phyloP scores from a whole-genome alignment of 2,329 filamentous ascomycete genomes.

The Ophiostoma himal-ulmi region DNA sequence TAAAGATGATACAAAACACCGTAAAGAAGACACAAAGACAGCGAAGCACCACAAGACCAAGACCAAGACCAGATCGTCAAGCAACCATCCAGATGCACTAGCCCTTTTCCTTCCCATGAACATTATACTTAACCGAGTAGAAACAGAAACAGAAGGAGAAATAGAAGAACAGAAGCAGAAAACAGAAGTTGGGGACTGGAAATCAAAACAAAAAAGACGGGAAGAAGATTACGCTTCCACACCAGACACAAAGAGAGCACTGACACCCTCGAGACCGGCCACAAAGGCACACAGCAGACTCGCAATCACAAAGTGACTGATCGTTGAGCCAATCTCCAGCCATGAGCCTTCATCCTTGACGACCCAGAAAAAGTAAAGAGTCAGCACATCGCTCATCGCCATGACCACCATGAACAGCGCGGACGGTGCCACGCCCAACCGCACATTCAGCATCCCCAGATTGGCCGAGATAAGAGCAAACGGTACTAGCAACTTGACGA shows the following conservation, averaged over 20 bases:
- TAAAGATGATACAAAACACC: background rate
- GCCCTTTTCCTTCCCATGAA: constrained; percentile 4
- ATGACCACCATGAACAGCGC: constrained; percentile 93
- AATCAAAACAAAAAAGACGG: background rate
- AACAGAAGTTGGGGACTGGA: background rate
- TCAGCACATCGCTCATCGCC: constrained; percentile 83
- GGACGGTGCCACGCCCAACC: constrained; percentile 76
- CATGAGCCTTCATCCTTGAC: constrained; percentile 94
- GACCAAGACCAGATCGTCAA: background rate
- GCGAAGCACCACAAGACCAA: background rate
- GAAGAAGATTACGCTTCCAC: background rate
- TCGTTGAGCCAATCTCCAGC: constrained; percentile 95
- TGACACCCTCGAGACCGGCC: constrained; percentile 76
- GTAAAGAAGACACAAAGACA: background rate
- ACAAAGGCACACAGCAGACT: constrained; percentile 88
- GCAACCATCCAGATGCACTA: background rate
- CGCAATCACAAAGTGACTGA: constrained; percentile 91
- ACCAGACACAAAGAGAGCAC: constrained; percentile 73
- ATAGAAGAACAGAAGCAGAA: background rate
- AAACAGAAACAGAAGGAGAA: background rate
- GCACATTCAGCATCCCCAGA: constrained; percentile 83
- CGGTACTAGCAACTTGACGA: constrained; percentile 86
- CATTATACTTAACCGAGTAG: constrained; percentile 1
- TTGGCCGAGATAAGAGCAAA: constrained; percentile 91
- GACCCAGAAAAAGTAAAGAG: constrained; percentile 95